Evolutionary conservation across 2,329 filamentous ascomycete genomes (phyloP).

Genomic region (Zarea fungicola): DNA sequence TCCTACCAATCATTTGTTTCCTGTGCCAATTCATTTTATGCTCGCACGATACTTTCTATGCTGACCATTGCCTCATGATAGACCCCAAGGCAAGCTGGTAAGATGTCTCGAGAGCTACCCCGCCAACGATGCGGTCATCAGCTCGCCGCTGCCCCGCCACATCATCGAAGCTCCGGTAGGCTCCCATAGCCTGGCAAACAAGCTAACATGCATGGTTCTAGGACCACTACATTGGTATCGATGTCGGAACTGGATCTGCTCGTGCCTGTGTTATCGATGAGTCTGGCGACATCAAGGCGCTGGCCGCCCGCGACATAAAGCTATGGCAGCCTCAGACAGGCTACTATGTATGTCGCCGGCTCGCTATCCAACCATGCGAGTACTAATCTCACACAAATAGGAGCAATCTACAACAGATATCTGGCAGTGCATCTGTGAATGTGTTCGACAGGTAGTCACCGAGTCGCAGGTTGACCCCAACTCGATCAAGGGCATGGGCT

Average conservation of each 20-base stretch:
- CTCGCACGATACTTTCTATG: neutral
- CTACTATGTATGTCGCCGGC: constrained; percentile 56
- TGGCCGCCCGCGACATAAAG: constrained; percentile 71
- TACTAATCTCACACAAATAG: constrained; percentile 31
- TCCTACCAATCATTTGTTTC: constrained; percentile 9
- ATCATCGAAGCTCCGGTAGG: neutral
- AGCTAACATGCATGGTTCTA: constrained; percentile 21
- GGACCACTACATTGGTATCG: constrained; percentile 74
- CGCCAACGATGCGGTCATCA: neutral
- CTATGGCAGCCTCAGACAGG: constrained; percentile 73
- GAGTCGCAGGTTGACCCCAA: constrained; percentile 73
- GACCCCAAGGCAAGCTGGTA: constrained; percentile 12
- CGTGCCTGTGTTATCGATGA: constrained; percentile 93
- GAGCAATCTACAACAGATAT: constrained; percentile 99
- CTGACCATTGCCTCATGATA: constrained; percentile 1
- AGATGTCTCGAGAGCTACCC: constrained; percentile 7
- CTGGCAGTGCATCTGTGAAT: constrained; percentile 89
- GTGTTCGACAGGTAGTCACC: constrained; percentile 74
- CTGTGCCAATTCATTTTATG: constrained; percentile 11
- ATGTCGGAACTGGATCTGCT: constrained; percentile 93
- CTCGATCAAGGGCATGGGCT: constrained; percentile 84
- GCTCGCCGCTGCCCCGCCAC: neutral
- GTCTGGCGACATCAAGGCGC: constrained; percentile 76
- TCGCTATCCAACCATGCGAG: neutral
- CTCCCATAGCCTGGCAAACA: neutral